A percentile compares a stretch with the other conserved stretches of the same genome.
Evolutionary conservation across 2,329 filamentous ascomycete species (phyloP).

Genomic region (Penicillium sp.): DNA sequence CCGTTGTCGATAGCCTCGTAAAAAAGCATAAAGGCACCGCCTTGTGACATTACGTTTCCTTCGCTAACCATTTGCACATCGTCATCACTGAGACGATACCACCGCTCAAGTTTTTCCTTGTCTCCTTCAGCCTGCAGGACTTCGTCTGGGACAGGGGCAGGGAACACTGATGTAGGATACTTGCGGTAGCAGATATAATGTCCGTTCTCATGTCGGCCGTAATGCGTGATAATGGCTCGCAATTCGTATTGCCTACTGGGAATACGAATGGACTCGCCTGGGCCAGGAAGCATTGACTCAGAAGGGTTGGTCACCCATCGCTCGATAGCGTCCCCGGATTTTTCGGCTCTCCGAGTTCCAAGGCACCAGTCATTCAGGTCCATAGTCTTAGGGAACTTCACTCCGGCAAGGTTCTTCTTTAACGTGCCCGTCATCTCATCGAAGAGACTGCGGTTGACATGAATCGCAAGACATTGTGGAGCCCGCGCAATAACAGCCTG

Average conservation of each 20-base stretch:
- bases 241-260: conserved; percentile 64
- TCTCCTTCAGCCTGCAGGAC: conserved; percentile 33
- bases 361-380: conserved; percentile 85
- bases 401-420: conserved; percentile 77
- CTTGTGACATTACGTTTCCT: conserved; percentile 68
- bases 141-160: conserved; percentile 31
- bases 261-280: conserved; percentile 54
- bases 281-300: conserved; percentile 69
- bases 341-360: conserved; percentile 50
- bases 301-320: conserved; percentile 68
- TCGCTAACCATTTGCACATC: conserved; percentile 74
- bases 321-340: conserved; percentile 51
- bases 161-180: conserved; percentile 50
- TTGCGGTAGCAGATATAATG: conserved; percentile 92
- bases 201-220: conserved; percentile 87
- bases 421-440: conserved; percentile 76
- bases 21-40: conserved; percentile 94
- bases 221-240: conserved; percentile 81
- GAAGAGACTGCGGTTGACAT: conserved; percentile 90
- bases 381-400: conserved; percentile 71
- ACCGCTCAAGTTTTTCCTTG: conserved; percentile 53
- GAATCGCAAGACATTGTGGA: conserved; percentile 76
- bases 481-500: conserved; percentile 82
- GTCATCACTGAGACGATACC: conserved; percentile 93
- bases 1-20: conserved; percentile 69